Evolutionary conservation across 2,329 filamentous ascomycete genomes (phyloP).

Genomic region (Diplodia intermedia): DNA sequence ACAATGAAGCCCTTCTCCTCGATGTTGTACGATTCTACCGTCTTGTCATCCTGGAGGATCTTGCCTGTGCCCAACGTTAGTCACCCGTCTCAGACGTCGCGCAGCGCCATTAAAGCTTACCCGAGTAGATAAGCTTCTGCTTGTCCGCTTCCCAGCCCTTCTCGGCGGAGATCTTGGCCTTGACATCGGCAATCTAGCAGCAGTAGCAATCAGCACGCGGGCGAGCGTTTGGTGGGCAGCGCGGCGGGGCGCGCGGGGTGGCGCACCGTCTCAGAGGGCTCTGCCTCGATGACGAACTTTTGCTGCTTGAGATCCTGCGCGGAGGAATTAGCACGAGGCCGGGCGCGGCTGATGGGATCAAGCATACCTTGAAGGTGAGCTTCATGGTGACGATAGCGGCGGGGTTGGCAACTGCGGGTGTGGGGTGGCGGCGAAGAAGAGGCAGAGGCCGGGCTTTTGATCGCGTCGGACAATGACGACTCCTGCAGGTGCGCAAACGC

Average conservation of each 20-base stretch:
- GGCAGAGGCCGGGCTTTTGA: constrained; percentile 16
- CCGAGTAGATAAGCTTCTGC: constrained; percentile 98
- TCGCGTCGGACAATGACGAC: background rate
- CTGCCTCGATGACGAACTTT: constrained; percentile 95
- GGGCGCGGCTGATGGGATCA: constrained; percentile 31
- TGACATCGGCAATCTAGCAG: constrained; percentile 80
- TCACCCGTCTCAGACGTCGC: background rate
- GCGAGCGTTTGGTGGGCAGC: constrained; percentile 16
- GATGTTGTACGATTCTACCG: constrained; percentile 95
- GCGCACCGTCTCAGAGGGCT: constrained; percentile 85
- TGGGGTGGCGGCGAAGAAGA: constrained; percentile 33
- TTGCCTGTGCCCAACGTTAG: constrained; percentile 70
- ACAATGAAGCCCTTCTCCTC: constrained; percentile 99
- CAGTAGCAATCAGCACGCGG: constrained; percentile 35
- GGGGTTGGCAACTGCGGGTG: constrained; percentile 29
- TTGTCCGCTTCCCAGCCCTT: constrained; percentile 92
- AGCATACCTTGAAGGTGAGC: constrained; percentile 72
- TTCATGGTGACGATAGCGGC: constrained; percentile 60
- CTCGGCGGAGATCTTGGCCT: constrained; percentile 88
- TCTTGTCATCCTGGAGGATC: constrained; percentile 97
- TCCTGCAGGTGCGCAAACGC: constrained; percentile 36
- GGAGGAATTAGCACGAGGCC: constrained; percentile 20
- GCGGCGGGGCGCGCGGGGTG: constrained; percentile 36
- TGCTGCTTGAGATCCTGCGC: constrained; percentile 94
- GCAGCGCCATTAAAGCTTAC: constrained; percentile 55